phyloP scores from a whole-genome alignment of 1,284 basidiomycete genomes.

The Butyriboletus regius region DNA sequence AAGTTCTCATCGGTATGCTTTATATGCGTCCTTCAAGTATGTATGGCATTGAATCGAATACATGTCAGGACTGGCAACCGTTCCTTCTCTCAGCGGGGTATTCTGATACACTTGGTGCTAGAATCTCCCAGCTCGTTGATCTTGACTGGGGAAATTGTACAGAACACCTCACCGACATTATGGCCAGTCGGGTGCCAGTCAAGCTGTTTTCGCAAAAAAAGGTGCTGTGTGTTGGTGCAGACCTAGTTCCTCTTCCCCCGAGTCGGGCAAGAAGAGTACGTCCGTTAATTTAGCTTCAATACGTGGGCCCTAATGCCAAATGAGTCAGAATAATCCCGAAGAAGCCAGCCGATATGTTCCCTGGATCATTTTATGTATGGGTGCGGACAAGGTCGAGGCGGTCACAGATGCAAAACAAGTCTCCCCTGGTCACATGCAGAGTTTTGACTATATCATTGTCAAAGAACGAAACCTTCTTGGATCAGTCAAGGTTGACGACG shows the following conservation, averaged over 20 bases:
- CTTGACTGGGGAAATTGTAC: slow-evolving; percentile 58
- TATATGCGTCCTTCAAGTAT: neutral
- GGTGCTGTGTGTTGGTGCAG: slow-evolving; percentile 51
- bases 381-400: slow-evolving; percentile 61
- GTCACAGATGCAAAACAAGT: slow-evolving; percentile 37
- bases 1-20: slow-evolving; percentile 25
- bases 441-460: slow-evolving; percentile 62
- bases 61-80: slow-evolving; percentile 49
- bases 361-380: slow-evolving; percentile 66
- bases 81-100: slow-evolving; percentile 66
- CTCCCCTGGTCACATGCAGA: slow-evolving; percentile 25
- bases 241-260: slow-evolving; percentile 44
- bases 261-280: slow-evolving; percentile 36
- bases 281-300: neutral
- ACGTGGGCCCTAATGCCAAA: neutral
- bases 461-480: slow-evolving; percentile 40
- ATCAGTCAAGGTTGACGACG: slow-evolving; percentile 24
- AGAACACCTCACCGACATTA: slow-evolving; percentile 50
- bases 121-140: slow-evolving; percentile 66
- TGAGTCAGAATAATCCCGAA: slow-evolving; percentile 17
- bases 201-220: slow-evolving; percentile 49
- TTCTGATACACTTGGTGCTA: slow-evolving; percentile 44
- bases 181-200: slow-evolving; percentile 47
- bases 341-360: slow-evolving; percentile 36
- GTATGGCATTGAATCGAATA: slow-evolving; percentile 2